A percentile compares a stretch with the other conserved stretches of the same genome.
phyloP scores from a whole-genome alignment of 1,284 basidiomycete species.

The Hymenochaete sp. region DNA sequence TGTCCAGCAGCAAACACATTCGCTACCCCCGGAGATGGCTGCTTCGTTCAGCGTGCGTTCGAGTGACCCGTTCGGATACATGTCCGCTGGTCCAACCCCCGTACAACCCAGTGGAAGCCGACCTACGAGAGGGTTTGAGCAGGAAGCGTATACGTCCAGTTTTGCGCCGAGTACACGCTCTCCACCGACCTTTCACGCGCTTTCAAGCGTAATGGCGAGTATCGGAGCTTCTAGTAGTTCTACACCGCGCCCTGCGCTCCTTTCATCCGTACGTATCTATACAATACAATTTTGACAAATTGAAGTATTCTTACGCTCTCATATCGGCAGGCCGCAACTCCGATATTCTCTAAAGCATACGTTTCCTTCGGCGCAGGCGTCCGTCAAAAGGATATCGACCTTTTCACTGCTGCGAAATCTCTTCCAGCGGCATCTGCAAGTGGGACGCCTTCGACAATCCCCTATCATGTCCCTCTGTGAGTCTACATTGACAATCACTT shows the following conservation, averaged over 20 bases:
- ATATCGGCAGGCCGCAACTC: constrained; percentile 29
- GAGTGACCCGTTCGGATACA: constrained; percentile 16
- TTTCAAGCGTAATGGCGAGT: not conserved
- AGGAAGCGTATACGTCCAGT: not conserved
- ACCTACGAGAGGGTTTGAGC: constrained; percentile 3
- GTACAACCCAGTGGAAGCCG: not conserved
- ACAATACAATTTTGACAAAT: too few relatives aligned
- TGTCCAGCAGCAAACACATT: too few relatives aligned
- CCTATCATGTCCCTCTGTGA: constrained; percentile 80
- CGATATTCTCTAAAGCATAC: constrained; percentile 60
- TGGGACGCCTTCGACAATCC: constrained; percentile 47
- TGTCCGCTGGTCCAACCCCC: constrained; percentile 5
- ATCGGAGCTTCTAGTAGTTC: not conserved
- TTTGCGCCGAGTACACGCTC: constrained; percentile 7
- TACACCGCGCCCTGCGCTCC: constrained; percentile 19
- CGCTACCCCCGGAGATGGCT: not conserved
- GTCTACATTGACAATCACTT: constrained; percentile 23
- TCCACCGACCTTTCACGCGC: not conserved
- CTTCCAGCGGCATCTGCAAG: constrained; percentile 47
- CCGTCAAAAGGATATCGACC: constrained; percentile 74
- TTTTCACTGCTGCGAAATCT: constrained; percentile 62
- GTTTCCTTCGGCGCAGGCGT: constrained; percentile 80
- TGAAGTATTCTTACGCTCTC: too few relatives aligned
- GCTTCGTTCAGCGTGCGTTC: constrained; percentile 11
- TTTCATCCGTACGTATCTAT: constrained; percentile 14